Evolutionary conservation across 2,329 filamentous ascomycete species (phyloP).

Genomic region (Xylariomycetidae sp.): DNA sequence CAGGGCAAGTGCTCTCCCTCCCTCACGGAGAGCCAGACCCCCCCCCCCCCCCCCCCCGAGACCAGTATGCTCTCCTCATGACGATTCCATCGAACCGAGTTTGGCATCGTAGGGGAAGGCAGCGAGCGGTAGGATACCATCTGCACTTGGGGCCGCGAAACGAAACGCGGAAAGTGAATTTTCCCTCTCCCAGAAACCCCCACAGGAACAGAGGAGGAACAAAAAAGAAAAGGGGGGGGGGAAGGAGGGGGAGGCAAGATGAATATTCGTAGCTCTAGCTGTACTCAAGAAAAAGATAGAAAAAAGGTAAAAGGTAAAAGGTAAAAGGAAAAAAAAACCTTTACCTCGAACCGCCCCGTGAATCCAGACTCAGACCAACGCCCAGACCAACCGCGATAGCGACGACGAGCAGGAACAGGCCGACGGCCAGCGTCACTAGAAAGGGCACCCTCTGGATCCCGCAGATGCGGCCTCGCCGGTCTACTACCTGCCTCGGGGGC

Average conservation of each 20-base stretch:
- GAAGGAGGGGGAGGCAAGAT: background rate
- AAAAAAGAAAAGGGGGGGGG: background rate
- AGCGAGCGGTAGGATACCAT: too few relatives aligned
- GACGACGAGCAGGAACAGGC: constrained; percentile 22
- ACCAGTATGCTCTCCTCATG: too few relatives aligned
- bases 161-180: too few relatives aligned
- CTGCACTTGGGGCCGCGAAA: too few relatives aligned
- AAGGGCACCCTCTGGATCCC: constrained; percentile 24
- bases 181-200: too few relatives aligned
- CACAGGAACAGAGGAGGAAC: background rate
- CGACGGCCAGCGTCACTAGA: constrained; percentile 25
- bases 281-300: background rate
- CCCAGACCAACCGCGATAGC: constrained; percentile 29
- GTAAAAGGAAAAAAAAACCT: constrained; percentile 3
- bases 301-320: background rate
- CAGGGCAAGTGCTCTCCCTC: too few relatives aligned
- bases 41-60: too few relatives aligned
- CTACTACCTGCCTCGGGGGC: constrained; percentile 2
- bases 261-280: background rate
- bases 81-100: too few relatives aligned
- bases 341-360: constrained; percentile 10
- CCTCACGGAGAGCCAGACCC: too few relatives aligned
- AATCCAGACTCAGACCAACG: constrained; percentile 28
- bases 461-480: constrained; percentile 16
- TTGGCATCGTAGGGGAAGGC: too few relatives aligned